These are phyloP conservation scores for Penicillium cataractarum DNA, from an alignment of 495 filamentous ascomycete genomes.

Conservation along the genomic window DNA sequence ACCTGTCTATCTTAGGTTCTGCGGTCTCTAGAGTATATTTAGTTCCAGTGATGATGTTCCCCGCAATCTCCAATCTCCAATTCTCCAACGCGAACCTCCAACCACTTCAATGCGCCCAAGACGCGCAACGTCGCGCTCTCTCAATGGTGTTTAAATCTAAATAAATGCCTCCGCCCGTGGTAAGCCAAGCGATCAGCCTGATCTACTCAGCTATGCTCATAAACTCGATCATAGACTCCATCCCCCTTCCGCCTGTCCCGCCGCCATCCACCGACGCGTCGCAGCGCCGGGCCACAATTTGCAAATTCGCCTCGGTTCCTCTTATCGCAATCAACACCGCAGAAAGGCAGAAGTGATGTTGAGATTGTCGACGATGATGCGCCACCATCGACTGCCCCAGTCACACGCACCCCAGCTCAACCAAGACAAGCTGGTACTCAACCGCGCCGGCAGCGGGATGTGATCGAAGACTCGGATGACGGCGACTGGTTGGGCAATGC, in stretches of 20 bases:
- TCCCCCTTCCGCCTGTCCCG: constrained; percentile 40
- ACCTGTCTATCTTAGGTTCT: too few species aligned
- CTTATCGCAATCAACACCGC: constrained; percentile 32
- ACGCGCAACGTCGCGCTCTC: background rate
- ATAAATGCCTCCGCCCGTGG: constrained; percentile 8
- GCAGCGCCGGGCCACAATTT: constrained; percentile 41
- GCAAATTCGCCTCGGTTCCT: constrained; percentile 48
- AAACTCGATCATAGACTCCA: constrained; percentile 25
- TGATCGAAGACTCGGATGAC: constrained; percentile 43
- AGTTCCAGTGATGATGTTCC: too few species aligned
- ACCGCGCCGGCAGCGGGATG: constrained; percentile 31
- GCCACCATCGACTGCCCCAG: constrained; percentile 22
- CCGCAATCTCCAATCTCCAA: background rate
- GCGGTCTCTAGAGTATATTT: too few species aligned
- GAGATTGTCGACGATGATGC: constrained; percentile 33
- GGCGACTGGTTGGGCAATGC: constrained; percentile 17
- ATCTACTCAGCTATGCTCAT: background rate
- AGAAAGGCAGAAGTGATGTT: constrained; percentile 16
- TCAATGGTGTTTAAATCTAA: background rate
- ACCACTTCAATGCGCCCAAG: constrained; percentile 1
- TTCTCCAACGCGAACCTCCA: background rate
- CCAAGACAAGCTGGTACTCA: constrained; percentile 2
- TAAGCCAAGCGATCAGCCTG: background rate
- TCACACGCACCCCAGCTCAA: constrained; percentile 11
- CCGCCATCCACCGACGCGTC: constrained; percentile 33